Percentiles rank a stretch among this genome's conserved stretches.
Conservation (phyloP, 2,329 filamentous ascomycete genomes). For the Hypomyces rosellus region DNA sequence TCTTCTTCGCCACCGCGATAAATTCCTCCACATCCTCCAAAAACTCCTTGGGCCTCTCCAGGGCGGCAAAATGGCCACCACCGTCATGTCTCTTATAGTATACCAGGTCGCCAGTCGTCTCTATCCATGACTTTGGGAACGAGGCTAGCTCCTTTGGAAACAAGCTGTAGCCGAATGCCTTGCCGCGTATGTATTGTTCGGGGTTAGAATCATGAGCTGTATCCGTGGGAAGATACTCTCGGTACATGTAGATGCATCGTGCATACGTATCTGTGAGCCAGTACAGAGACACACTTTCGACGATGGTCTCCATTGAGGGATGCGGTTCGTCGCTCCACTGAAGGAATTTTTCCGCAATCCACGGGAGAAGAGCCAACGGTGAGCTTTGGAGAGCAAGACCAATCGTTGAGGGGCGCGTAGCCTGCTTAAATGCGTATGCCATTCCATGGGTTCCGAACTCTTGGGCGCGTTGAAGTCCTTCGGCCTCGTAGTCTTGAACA, state of each 20-base stretch:
- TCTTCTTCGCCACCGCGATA: background rate
- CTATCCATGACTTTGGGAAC: conserved; percentile 1
- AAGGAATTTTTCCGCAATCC: conserved; percentile 8
- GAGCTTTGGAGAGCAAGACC: background rate
- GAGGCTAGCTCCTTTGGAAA: conserved; percentile 4
- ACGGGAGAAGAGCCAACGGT: background rate
- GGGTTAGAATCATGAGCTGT: background rate
- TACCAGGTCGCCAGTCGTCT: background rate
- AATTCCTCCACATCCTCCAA: conserved; percentile 7
- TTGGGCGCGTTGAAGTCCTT: too few species aligned
- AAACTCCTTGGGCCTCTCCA: conserved; percentile 2
- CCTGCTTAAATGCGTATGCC: conserved; percentile 3
- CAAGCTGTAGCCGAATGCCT: conserved; percentile 5
- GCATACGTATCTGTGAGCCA: conserved; percentile 7
- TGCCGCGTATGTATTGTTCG: conserved; percentile 1
- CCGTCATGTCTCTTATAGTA: conserved; percentile 4
- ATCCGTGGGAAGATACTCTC: background rate
- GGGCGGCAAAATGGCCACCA: conserved; percentile 5
- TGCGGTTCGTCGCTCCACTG: conserved; percentile 4
- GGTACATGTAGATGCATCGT: conserved; percentile 4
- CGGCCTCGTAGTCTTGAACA: too few species aligned
- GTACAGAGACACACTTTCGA: conserved; percentile 4
- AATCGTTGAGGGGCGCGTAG: conserved; percentile 1
- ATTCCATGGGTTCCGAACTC: conserved; percentile 8
- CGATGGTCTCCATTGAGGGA: background rate